Base-by-base conservation (phyloP, 495 filamentous ascomycete species). In the Aspergillus panamensis region DNA sequence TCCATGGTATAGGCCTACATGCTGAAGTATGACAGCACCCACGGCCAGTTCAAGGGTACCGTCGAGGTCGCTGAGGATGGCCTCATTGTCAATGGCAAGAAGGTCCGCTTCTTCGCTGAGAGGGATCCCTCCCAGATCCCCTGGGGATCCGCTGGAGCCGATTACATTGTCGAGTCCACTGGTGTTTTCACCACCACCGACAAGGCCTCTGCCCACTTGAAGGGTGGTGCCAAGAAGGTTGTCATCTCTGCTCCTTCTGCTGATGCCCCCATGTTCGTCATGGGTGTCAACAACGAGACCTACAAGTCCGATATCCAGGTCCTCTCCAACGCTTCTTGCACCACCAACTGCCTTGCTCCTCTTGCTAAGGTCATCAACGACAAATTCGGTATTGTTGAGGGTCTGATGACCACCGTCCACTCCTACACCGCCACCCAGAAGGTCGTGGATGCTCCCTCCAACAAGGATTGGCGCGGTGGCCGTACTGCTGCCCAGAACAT, bases 371-470 rank as follows among this genome's bases (percentile, higher is more conserved):
- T 98, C 68, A 82, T 98, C 80, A 79, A 98, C 85, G 94, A 98
- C 82, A 92, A 97, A 70, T 98, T 86, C 84, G 86, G 81, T 76
- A 91, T 98, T 77, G 79, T 97, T 74, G 94, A 98, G 84, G 94
- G 95, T 82, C 88, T 98, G 64, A 98, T 98, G 94, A 98, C 94
- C 77, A 98, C 94, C 60, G 84, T 97, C 77, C 94, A 98, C 88
- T 96, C 94, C 69, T 97, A 97, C 89, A 98, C 94, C 66, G 95
- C 94, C 68, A 98, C 94, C 74, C 94, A 98, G 83, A 97, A 97
- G 89, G 96, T 92, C 62, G 94, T 98, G 66, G 94, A 98, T 69
- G 95, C 92, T 69, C 94, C 94, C 64, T 97, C 94, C 47, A 79
- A 80, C 75, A 98, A 98, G 90, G 94, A 98, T 84, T 98, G 94